phyloP scores from a whole-genome alignment of 2,329 filamentous ascomycete genomes.

The Claviceps pusilla region DNA sequence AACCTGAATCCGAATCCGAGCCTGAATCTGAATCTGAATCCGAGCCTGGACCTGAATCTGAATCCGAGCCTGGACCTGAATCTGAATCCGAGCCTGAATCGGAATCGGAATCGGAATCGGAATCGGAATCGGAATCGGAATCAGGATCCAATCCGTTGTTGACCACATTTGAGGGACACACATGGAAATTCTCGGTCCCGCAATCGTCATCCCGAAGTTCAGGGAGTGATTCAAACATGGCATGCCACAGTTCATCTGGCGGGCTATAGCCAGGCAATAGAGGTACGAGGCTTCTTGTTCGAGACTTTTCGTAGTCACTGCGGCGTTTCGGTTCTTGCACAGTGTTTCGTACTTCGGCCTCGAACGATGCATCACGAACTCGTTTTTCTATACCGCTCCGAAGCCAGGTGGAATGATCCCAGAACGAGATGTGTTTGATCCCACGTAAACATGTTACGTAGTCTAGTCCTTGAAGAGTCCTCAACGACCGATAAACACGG shows the following conservation, averaged over 20 bases:
- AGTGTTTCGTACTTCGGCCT: slow-evolving; percentile 12
- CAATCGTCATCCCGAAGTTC: neutral
- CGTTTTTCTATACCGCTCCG: neutral
- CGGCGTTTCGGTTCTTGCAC: slow-evolving; percentile 10
- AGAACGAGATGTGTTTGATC: slow-evolving; percentile 24
- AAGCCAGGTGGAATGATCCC: slow-evolving; percentile 22
- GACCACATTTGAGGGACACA: neutral
- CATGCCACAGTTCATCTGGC: slow-evolving; percentile 5
- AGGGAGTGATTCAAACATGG: neutral
- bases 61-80: neutral
- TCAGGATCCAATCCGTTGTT: neutral
- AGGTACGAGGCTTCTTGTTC: slow-evolving; percentile 10
- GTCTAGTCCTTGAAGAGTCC: slow-evolving; percentile 29
- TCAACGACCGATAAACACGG: slow-evolving; percentile 21
- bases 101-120: neutral
- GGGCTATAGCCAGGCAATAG: slow-evolving; percentile 6
- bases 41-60: neutral
- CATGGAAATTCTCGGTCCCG: neutral
- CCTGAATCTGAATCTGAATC: neutral
- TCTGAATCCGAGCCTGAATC: neutral
- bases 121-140: neutral
- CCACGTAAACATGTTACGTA: slow-evolving; percentile 30
- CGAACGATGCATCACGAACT: slow-evolving; percentile 18
- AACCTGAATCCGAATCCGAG: neutral
- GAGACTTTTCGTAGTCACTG: slow-evolving; percentile 3